Evolutionary conservation across 495 filamentous ascomycete genomes (phyloP), one percentile per base, ranked within the genome.

Genomic region (Aspergillus baeticus): DNA sequence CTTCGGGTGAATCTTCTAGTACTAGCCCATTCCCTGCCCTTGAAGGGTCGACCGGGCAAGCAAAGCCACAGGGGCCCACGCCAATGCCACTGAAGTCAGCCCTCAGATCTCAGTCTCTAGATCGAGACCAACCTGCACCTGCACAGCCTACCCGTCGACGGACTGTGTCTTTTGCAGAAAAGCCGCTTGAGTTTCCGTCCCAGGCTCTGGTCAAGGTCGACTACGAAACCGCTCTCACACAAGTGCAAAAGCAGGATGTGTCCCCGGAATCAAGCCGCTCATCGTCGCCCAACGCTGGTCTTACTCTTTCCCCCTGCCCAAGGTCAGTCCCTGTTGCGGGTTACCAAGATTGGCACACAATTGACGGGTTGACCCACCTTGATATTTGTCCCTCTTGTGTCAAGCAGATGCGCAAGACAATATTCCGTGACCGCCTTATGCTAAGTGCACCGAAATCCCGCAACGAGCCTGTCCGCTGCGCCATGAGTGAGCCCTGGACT

Each of bases 361-460:
- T 90, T 6, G 75, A 78, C 21, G 76, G 79, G 7, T 72, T 79
- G 48, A 68, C 75, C 5, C 70, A 75, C 33, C 78, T 88, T 31
- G 76, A 85, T 56, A 82, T 90, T 37, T 90, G 87, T 48, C 86
- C 86, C 1, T 75, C 74, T 6, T 90, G 87, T 71, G 76, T 81
- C 52, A 69, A 71, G 6, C 76, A 81, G 41, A 75, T 88, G 54
- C 78, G 72, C 15, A 70, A 80, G 31, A 81, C 83, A 0, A 68
- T 72, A 41, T 87, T 82, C 65, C 68, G 75, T 1, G 65, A 75
- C 33, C 73, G 71, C 49, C 82, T 89, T 60, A 69, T 78, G 18
- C 79, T 75, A 3, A 73, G 75, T 11, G 69, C 68, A 14, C 61
- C 71, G 2, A 75, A 75, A 29, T 63, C 74, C 10, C 65, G 69